phyloP scores from a whole-genome alignment of 495 filamentous ascomycete genomes.

The Lentithecium fluviatile region DNA sequence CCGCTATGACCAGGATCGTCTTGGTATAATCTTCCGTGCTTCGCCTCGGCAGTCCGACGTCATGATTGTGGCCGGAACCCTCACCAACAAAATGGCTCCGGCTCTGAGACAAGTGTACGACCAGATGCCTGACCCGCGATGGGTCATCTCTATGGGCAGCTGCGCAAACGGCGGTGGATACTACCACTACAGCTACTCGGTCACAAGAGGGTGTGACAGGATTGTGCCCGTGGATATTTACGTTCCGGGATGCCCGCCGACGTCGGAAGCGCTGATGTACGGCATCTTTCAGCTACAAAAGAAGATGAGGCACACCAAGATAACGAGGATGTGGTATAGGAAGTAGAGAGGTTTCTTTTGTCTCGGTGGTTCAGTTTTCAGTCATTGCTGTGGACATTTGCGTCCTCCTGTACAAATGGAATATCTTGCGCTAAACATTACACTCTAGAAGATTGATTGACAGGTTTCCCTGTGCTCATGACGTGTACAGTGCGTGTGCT shows the following conservation, averaged over 20 bases:
- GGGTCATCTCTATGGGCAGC: slow-evolving; percentile 89
- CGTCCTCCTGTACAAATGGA: no score
- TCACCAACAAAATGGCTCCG: slow-evolving; percentile 98
- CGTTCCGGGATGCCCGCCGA: slow-evolving; percentile 89
- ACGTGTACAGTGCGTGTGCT: no score
- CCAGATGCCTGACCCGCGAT: slow-evolving; percentile 94
- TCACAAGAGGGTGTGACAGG: slow-evolving; percentile 82
- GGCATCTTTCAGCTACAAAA: slow-evolving; percentile 83
- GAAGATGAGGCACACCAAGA: slow-evolving; percentile 75
- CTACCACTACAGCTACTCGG: slow-evolving; percentile 91
- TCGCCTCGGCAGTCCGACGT: slow-evolving; percentile 94
- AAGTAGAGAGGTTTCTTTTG: slow-evolving; percentile 44
- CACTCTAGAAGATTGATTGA: no score
- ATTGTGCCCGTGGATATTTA: slow-evolving; percentile 92
- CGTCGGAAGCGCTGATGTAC: slow-evolving; percentile 83
- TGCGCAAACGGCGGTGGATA: slow-evolving; percentile 94
- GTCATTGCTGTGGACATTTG: no score
- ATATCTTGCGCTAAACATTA: no score
- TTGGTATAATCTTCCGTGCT: slow-evolving; percentile 96
- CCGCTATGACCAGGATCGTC: slow-evolving; percentile 91
- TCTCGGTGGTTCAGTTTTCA: no score
- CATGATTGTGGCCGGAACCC: slow-evolving; percentile 95
- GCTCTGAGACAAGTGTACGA: slow-evolving; percentile 94
- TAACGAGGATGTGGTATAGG: slow-evolving; percentile 65
- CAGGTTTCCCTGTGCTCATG: no score